These are phyloP conservation scores for Fusarium sterilihyphosum DNA, from an alignment of 2,329 filamentous ascomycete species.

Conservation along the genomic window DNA sequence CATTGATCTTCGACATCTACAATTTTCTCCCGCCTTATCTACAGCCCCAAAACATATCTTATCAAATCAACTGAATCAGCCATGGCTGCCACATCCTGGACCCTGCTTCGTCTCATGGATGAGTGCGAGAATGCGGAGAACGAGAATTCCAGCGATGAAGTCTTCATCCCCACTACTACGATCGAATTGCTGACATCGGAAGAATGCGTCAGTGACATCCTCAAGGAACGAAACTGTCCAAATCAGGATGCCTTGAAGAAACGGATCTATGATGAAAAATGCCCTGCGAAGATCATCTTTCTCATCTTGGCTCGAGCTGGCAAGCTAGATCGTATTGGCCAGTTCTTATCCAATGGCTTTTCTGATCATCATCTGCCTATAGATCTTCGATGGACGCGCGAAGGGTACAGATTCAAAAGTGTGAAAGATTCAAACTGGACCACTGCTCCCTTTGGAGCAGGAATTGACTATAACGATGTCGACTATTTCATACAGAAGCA, in stretches of 20 bases:
- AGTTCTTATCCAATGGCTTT: neutral
- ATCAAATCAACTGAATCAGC: neutral
- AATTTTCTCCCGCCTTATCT: neutral
- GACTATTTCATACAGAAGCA: neutral
- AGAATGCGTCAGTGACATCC: neutral
- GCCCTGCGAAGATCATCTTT: neutral
- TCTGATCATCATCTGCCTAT: neutral
- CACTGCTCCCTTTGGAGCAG: neutral
- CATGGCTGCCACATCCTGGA: neutral
- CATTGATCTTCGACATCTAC: neutral
- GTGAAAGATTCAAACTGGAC: neutral
- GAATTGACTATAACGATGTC: neutral
- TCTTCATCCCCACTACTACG: neutral
- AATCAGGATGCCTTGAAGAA: neutral
- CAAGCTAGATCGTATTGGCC: neutral
- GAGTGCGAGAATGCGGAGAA: neutral
- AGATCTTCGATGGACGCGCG: neutral
- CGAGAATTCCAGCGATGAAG: neutral
- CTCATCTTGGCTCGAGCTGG: neutral
- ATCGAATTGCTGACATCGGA: neutral
- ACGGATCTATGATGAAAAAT: neutral
- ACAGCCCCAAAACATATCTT: neutral
- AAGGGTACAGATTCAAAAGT: neutral
- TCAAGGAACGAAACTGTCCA: neutral
- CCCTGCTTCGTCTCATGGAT: neutral